phyloP scores from a whole-genome alignment of 495 filamentous ascomycete species.

The Aspergillus leporis region DNA sequence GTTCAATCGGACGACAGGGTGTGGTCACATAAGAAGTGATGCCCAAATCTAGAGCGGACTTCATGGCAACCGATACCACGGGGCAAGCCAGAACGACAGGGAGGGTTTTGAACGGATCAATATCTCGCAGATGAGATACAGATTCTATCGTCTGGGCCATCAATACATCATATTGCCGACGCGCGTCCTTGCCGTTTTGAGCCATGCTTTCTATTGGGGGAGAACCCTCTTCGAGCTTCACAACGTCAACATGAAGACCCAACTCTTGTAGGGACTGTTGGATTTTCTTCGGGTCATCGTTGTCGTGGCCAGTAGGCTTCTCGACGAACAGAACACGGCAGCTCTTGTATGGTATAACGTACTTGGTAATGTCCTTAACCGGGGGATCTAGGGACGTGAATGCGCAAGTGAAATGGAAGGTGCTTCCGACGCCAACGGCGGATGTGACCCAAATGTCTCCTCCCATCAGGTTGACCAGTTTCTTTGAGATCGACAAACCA shows the following conservation, averaged over 20 bases:
- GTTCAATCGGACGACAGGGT: conserved; percentile 89
- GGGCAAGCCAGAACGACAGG: conserved; percentile 93
- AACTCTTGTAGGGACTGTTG: conserved; percentile 75
- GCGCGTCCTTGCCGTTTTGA: conserved; percentile 55
- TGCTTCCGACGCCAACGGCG: conserved; percentile 87
- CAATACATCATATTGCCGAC: conserved; percentile 87
- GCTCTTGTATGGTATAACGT: conserved; percentile 82
- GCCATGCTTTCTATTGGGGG: conserved; percentile 59
- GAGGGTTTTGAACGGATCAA: conserved; percentile 96
- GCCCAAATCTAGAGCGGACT: conserved; percentile 91
- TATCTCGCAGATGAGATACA: conserved; percentile 75
- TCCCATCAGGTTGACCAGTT: conserved; percentile 95
- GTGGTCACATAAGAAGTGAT: conserved; percentile 99
- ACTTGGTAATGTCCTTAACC: conserved; percentile 74
- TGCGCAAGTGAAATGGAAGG: conserved; percentile 95
- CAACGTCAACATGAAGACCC: conserved; percentile 77
- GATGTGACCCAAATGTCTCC: conserved; percentile 97
- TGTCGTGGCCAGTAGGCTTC: conserved; percentile 69
- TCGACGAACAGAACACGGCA: conserved; percentile 95
- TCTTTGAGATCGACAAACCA: conserved; percentile 93
- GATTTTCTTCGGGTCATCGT: conserved; percentile 70
- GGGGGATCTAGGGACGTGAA: conserved; percentile 85
- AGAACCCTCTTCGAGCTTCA: conserved; percentile 63
- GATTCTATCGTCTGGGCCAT: conserved; percentile 93
- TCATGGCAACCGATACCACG: conserved; percentile 86